Evolutionary conservation across 306 rosid species (phyloP).

Genomic region (Castanopsis chinensis): DNA sequence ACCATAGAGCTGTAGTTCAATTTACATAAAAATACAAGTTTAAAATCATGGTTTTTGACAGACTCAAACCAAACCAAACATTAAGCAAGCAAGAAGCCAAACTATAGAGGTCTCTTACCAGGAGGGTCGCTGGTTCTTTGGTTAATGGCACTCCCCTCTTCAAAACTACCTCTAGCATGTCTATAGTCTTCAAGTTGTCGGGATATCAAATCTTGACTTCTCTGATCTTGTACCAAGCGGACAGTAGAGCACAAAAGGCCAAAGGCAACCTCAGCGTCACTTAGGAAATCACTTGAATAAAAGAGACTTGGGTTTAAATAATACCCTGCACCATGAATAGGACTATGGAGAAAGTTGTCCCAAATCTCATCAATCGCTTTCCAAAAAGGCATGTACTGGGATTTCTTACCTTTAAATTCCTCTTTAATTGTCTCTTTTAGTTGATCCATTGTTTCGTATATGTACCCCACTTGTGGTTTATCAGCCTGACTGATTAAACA

Average conservation of each 20-base stretch:
- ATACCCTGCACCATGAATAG: conserved; percentile 25
- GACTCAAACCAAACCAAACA: not conserved
- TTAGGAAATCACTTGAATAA: conserved; percentile 15
- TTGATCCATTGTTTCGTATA: conserved; percentile 37
- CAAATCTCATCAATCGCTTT: conserved; percentile 22
- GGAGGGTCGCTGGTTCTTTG: conserved; percentile 8
- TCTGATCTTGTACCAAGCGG: conserved; percentile 4
- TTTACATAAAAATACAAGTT: not conserved
- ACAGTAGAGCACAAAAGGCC: conserved; percentile 19
- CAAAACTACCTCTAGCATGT: conserved; percentile 12
- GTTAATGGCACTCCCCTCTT: not conserved
- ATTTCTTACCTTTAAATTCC: conserved; percentile 4
- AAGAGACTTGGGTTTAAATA: conserved; percentile 27
- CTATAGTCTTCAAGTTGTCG: conserved; percentile 19
- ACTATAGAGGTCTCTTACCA: conserved; percentile 1
- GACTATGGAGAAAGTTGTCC: conserved; percentile 25
- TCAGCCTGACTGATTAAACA: conserved; percentile 16
- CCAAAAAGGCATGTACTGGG: conserved; percentile 28
- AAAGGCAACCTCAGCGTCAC: conserved; percentile 25
- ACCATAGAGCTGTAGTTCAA: conserved; percentile 22
- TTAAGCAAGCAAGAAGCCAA: not conserved
- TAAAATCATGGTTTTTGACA: not conserved
- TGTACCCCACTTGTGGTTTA: conserved; percentile 27
- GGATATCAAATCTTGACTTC: conserved; percentile 10
- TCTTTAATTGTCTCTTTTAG: conserved; percentile 27